Conservation (phyloP, 441 rosid genomes). For the Syzygium malaccense region DNA sequence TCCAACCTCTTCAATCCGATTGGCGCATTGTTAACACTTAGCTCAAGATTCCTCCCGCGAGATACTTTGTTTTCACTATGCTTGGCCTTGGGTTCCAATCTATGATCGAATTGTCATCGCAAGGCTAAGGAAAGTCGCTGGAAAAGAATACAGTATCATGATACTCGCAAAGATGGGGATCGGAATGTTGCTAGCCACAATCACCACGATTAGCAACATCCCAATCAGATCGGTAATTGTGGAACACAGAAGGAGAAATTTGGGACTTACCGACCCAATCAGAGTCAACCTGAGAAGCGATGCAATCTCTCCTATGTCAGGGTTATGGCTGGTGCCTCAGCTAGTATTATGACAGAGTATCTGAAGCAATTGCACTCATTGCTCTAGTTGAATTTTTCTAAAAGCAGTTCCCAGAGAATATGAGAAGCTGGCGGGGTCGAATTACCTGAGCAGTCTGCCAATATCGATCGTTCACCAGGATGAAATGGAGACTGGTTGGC, state of each 20-base stretch:
- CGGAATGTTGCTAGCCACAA: constrained; percentile 35
- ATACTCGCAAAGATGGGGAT: constrained; percentile 49
- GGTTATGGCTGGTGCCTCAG: constrained; percentile 58
- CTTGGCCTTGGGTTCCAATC: constrained; percentile 54
- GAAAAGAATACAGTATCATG: constrained; percentile 50
- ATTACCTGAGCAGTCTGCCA: constrained; percentile 34
- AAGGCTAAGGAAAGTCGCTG: constrained; percentile 28
- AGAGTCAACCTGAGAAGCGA: constrained; percentile 28
- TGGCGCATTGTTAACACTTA: constrained; percentile 27
- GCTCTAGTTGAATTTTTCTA: constrained; percentile 49
- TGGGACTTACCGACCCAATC: constrained; percentile 32
- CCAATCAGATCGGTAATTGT: constrained; percentile 24
- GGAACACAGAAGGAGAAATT: constrained; percentile 35
- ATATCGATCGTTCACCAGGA: constrained; percentile 31
- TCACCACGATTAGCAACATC: constrained; percentile 24
- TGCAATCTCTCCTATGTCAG: constrained; percentile 45
- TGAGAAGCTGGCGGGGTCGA: constrained; percentile 53
- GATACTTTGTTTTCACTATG: constrained; percentile 45
- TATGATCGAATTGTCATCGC: constrained; percentile 57
- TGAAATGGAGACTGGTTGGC: constrained; percentile 39
- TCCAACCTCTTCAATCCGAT: constrained; percentile 57
- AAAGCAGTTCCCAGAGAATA: constrained; percentile 61
- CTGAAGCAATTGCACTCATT: constrained; percentile 38
- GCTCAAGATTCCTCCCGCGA: constrained; percentile 48
- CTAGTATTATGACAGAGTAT: constrained; percentile 38